Base-by-base conservation (phyloP, 1,284 basidiomycete genomes). In the Irpex lacteus region DNA sequence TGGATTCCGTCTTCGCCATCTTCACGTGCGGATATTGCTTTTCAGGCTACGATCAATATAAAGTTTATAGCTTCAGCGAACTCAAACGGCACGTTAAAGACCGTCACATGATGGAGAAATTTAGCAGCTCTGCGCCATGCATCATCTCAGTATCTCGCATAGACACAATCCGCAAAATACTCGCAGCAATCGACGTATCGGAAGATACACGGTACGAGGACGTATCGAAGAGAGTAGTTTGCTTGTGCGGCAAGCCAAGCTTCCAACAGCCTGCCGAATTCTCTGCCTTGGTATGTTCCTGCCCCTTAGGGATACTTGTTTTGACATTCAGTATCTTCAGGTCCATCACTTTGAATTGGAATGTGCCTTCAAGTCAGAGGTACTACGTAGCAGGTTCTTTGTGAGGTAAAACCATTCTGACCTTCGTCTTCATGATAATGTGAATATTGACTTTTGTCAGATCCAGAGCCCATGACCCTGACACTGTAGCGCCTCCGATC, bases 231-330 rank as follows among this genome's bases (percentile, higher is more conserved):
- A 49, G 38, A 18, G 38, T 60, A 15, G 34, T 38, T 2, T 63
- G 62, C 58, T 38, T 32, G 3, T 63, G 62, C 26, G 58, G 47
- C n/a, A 59, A 60, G 15, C 62, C 62, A 13, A 13, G n/a, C 13
- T 60, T 63, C 18, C n/a, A 38, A 26, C 62, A 60, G 34, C 62
- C 62, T 18, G 47, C 47, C n/a, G 5, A 37, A 9, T 63, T 63
- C 37, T 44, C 55, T 18, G 18, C 40, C 15, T 21, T 63, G 61
- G 32, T 34, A 34, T 34, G 32, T 6, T 34, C 3, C 6, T 34
- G 61, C 59, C 32, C 13, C 0, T n/a, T 47, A n/a, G 13, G 4
- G 15, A n/a, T 47, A 6, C 32, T 34, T 5, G 5, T 7, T 34
- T 26, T n/a, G 19, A 18, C 32, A 34, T 34, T 34, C 32, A 56